Base-by-base conservation (phyloP, 129 eudicot genomes). In the Chrysanthemum seticuspe region DNA sequence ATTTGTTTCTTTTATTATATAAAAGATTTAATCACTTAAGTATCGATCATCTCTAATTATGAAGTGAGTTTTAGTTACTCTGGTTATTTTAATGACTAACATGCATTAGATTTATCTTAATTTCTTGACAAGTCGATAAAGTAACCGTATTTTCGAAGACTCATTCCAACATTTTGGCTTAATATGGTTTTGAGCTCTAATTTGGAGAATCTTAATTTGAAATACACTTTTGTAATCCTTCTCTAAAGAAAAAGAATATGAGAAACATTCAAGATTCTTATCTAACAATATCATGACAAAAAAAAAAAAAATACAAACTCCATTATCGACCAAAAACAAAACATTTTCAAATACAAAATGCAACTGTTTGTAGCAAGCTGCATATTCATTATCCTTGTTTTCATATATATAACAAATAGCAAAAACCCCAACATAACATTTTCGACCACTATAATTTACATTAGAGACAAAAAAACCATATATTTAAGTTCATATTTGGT, bases 251-350 rank as follows among this genome's bases (percentile, higher is more conserved):
- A 78, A 19, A 44, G 47, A 57, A 53, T 65, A 27, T 36, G 21
- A 51, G 50, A 77, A 70, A 62, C 65, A 19, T 70, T 58, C 67
- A 78, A 63, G 67, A 61, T 71, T 78, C 77, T 59, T 50, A 54
- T 78, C 73, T 72, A 78, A 78, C 77, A 71, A 40, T 67, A 71
- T 71, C 45, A 8, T 15, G 82, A 71, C 82, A n/a, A n/a, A n/a
- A n/a, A n/a, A n/a, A 78, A 71, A 71, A 63, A 71, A 27, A 27
- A 27, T 27, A 71, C 77, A 62, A 72, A 78, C 77, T 78, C 77
- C 77, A 47, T 51, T 71, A 63, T 78, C 59, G 13, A 15, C 11
- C 34, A 78, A 70, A 69, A 70, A 19, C 58, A 36, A 70, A 58
- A 65, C 45, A 63, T 13, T 71, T 27, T 1, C 31, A 44, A 10